phyloP scores from a whole-genome alignment of 768 basidiomycete species.

The Macrolepiota albuminosa region DNA sequence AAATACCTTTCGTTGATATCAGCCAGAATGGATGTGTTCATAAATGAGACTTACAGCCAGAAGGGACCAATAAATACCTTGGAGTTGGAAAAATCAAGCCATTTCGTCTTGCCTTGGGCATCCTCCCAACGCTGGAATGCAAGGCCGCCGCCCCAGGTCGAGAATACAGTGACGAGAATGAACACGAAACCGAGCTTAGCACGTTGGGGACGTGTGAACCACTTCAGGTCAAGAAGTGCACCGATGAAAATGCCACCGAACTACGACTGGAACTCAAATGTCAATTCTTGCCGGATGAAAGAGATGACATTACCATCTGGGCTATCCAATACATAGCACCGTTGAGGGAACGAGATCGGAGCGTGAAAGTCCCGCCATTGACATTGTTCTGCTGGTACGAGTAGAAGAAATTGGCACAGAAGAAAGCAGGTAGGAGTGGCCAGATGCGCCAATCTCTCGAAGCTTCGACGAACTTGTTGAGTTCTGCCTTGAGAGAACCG shows the following conservation, averaged over 20 bases:
- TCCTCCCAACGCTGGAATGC: conserved; percentile 25
- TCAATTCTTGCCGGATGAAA: neutral
- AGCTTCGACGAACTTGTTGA: conserved; percentile 16
- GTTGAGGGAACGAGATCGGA: conserved; percentile 23
- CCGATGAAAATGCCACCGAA: conserved; percentile 23
- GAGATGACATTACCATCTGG: conserved; percentile 19
- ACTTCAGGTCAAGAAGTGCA: conserved; percentile 22
- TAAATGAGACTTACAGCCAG: conserved; percentile 18
- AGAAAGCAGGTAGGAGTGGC: conserved; percentile 24
- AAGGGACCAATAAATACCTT: conserved; percentile 22
- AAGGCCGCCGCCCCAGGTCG: conserved; percentile 25
- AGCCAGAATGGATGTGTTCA: neutral
- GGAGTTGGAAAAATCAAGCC: conserved; percentile 21
- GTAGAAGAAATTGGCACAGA: conserved; percentile 28
- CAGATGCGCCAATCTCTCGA: conserved; percentile 23
- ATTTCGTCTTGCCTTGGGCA: conserved; percentile 19
- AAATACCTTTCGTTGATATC: conserved; percentile 18
- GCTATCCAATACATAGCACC: conserved; percentile 27
- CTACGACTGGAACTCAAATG: conserved; percentile 6
- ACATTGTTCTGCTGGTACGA: conserved; percentile 26
- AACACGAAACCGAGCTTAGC: conserved; percentile 21
- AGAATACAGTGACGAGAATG: conserved; percentile 21
- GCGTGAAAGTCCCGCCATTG: conserved; percentile 23
- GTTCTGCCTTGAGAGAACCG: conserved; percentile 17
- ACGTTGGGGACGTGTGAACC: conserved; percentile 22